These are phyloP conservation scores for Mucor racemosus DNA, from an alignment of 371 early-diverging fungal genomes.

Conservation along the genomic window DNA sequence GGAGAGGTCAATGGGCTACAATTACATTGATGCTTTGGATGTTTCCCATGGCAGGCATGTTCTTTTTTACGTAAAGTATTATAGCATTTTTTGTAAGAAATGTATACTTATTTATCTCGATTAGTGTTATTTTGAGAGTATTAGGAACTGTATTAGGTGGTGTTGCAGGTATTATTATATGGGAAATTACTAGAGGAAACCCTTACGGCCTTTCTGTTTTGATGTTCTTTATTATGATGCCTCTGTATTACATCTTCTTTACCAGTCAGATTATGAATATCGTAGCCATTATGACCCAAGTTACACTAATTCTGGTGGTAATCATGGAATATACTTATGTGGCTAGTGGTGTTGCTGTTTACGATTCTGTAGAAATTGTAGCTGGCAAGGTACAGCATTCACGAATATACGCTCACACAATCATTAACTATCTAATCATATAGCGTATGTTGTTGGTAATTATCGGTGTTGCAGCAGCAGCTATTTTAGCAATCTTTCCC, in stretches of 20 bases:
- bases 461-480: constrained; percentile 45
- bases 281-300: constrained; percentile 34
- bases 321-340: constrained; percentile 32
- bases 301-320: constrained; percentile 37
- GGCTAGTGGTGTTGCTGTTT: constrained; percentile 12
- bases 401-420: not conserved
- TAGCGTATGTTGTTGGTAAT: constrained; percentile 47
- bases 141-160: constrained; percentile 43
- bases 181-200: constrained; percentile 48
- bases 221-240: constrained; percentile 29
- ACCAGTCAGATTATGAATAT: constrained; percentile 26
- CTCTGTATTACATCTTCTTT: constrained; percentile 40
- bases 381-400: constrained; percentile 48
- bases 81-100: not conserved
- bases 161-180: constrained; percentile 44
- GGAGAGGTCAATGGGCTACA: constrained; percentile 53
- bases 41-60: constrained; percentile 44
- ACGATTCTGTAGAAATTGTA: constrained; percentile 39
- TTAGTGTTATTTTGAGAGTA: constrained; percentile 36
- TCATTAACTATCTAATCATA: not conserved
- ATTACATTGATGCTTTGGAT: constrained; percentile 50
- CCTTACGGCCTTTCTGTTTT: constrained; percentile 44
- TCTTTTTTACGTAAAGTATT: constrained; percentile 34
- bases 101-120: too few species aligned
- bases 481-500: constrained; percentile 42